A percentile compares a stretch with the other conserved stretches of the same genome.
Evolutionary conservation across 768 basidiomycete genomes (phyloP).

Genomic region (Ephemerocybe angulata): DNA sequence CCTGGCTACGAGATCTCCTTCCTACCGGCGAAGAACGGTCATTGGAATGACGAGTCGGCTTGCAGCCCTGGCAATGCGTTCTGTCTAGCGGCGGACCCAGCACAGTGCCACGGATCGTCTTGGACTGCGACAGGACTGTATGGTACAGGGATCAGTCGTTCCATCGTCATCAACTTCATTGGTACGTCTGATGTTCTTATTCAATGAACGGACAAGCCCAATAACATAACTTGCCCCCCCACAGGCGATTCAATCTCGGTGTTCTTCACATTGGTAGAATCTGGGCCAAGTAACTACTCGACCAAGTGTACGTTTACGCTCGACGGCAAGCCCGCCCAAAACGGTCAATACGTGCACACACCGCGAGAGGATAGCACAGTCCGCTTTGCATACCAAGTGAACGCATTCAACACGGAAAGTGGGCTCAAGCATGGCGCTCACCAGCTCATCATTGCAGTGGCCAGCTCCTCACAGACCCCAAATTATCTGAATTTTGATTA

Average conservation of each 20-base stretch:
- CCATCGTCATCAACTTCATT: neutral
- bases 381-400: neutral
- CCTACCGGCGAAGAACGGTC: neutral
- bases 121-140: neutral
- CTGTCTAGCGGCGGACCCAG: neutral
- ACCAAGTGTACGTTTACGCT: neutral
- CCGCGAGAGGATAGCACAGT: neutral
- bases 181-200: neutral
- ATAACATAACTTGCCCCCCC: no score
- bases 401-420: neutral
- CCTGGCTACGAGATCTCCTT: neutral
- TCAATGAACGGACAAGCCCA: neutral
- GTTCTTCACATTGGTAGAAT: neutral
- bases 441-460: neutral
- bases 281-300: neutral
- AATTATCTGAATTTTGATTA: constrained; percentile 3
- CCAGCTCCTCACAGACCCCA: neutral
- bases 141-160: neutral
- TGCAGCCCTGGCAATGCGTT: neutral
- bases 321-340: neutral
- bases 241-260: neutral
- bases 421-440: neutral
- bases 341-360: neutral
- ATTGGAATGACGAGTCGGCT: neutral
- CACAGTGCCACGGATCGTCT: neutral